A percentile compares a stretch with the other conserved stretches of the same genome.
These are phyloP conservation scores for Aspergillus nomiae DNA, from an alignment of 2,329 filamentous ascomycete species.

Conservation along the genomic window DNA sequence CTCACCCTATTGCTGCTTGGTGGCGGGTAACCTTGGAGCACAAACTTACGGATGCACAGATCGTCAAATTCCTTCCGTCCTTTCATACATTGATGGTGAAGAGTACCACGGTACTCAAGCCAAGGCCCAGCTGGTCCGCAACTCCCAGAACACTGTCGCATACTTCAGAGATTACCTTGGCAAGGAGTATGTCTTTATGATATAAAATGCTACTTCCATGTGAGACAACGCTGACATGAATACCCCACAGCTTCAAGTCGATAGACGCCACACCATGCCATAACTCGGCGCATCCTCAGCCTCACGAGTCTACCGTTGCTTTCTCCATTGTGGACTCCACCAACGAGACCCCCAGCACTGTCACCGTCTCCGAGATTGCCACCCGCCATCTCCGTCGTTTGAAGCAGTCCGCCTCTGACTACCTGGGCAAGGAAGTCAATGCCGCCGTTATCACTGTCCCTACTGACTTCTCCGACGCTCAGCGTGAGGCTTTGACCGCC, in stretches of 20 bases:
- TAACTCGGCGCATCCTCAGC: conserved; percentile 84
- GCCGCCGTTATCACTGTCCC: conserved; percentile 94
- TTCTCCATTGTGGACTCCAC: conserved; percentile 82
- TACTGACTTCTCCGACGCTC: conserved; percentile 86
- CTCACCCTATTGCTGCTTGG: neutral
- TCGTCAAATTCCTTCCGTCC: conserved; percentile 90
- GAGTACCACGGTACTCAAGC: conserved; percentile 96
- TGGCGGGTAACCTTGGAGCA: conserved; percentile 5
- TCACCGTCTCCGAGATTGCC: conserved; percentile 78
- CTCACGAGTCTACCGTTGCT: conserved; percentile 69
- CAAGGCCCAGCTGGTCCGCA: conserved; percentile 89
- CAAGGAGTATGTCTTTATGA: conserved; percentile 67
- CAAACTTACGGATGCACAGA: conserved; percentile 56
- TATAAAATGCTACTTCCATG: neutral
- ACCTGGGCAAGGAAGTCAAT: conserved; percentile 87
- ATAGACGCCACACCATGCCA: conserved; percentile 97
- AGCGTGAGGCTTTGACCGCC: conserved; percentile 76
- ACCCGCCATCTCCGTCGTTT: conserved; percentile 84
- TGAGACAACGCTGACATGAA: conserved; percentile 14
- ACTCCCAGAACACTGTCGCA: conserved; percentile 88
- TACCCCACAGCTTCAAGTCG: conserved; percentile 70
- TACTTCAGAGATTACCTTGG: conserved; percentile 96
- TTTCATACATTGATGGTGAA: conserved; percentile 94
- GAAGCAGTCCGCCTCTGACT: conserved; percentile 82
- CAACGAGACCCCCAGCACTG: conserved; percentile 64